Conservation (phyloP, 345 rosid genomes). For the Camelina hispida region DNA sequence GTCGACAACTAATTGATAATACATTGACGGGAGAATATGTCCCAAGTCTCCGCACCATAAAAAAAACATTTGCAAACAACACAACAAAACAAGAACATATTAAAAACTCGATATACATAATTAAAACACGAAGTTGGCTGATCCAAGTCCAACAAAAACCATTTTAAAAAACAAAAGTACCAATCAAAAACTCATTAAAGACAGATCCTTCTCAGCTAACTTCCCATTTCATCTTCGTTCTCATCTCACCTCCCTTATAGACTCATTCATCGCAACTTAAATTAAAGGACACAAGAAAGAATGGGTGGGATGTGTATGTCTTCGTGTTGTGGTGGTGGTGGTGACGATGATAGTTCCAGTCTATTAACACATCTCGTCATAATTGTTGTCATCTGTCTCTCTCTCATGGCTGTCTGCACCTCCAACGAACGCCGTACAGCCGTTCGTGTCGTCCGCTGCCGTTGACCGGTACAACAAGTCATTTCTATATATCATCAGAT, state of each 20-base stretch:
- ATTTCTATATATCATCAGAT: neutral
- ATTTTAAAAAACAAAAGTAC: neutral
- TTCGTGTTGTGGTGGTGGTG: conserved; percentile 41
- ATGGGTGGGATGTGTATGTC: conserved; percentile 49
- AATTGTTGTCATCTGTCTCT: conserved; percentile 48
- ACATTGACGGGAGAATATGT: conserved; percentile 15
- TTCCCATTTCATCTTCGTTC: neutral
- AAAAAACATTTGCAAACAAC: neutral
- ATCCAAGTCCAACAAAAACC: conserved; percentile 32
- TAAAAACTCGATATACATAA: neutral
- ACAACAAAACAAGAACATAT: neutral
- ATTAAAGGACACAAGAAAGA: conserved; percentile 13
- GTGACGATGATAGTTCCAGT: conserved; percentile 33
- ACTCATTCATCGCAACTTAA: neutral
- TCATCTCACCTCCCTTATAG: neutral
- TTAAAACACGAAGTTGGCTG: conserved; percentile 22
- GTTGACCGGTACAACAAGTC: conserved; percentile 27
- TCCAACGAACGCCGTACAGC: conserved; percentile 43
- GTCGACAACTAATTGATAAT: conserved; percentile 3
- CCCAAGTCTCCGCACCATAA: conserved; percentile 8
- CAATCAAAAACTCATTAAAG: conserved; percentile 31
- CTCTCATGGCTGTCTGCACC: conserved; percentile 47
- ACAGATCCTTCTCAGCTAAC: conserved; percentile 39
- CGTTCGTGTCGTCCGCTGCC: conserved; percentile 42
- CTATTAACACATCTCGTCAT: conserved; percentile 38